Evolutionary conservation across 129 eudicot genomes (phyloP).

Genomic region (Cynara cardunculus): DNA sequence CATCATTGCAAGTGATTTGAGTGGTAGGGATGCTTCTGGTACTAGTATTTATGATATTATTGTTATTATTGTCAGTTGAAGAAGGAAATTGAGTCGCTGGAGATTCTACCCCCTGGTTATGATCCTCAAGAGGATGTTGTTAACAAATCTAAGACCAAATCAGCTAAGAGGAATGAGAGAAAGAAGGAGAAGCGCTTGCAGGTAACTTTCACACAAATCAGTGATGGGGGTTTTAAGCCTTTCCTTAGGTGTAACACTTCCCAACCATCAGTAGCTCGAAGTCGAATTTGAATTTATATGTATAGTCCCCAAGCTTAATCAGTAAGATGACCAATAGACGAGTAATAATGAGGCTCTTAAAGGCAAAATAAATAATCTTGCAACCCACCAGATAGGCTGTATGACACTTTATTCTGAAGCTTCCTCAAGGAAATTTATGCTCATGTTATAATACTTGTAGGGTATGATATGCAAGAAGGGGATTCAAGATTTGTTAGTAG

Average conservation of each 20-base stretch:
- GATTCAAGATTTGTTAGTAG: neutral
- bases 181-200: conserved; percentile 90
- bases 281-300: neutral
- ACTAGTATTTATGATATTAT: neutral
- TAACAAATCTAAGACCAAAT: conserved; percentile 72
- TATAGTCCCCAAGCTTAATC: neutral
- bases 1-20: neutral
- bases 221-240: neutral
- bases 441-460: neutral
- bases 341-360: neutral
- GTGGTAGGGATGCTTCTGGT: too few relatives aligned
- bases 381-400: neutral
- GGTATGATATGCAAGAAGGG: neutral
- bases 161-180: conserved; percentile 90
- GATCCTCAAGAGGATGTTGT: conserved; percentile 49
- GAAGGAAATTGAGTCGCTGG: conserved; percentile 65
- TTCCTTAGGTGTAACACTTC: neutral
- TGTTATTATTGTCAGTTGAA: conserved; percentile 50
- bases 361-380: neutral
- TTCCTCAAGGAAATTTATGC: neutral
- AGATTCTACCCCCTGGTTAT: conserved; percentile 77
- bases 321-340: neutral
- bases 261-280: neutral
- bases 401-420: neutral
- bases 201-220: conserved; percentile 29